Conservation (phyloP, 208 protist species). For the Naegleria fowleri region DNA sequence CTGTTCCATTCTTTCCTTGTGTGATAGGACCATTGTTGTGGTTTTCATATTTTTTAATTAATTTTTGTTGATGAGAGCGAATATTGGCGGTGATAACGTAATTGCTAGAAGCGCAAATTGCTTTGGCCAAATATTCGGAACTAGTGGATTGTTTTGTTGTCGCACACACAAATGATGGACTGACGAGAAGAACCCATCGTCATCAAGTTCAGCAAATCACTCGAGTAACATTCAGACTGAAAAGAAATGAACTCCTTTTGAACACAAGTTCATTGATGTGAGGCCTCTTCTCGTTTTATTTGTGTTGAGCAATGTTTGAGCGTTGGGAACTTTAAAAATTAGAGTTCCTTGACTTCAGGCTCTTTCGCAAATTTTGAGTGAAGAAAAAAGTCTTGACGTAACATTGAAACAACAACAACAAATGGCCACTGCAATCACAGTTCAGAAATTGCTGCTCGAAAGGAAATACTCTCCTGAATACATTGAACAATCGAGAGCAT, state of each 20-base stretch:
- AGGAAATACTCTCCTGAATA: neutral
- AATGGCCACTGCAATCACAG: neutral
- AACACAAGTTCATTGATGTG: neutral
- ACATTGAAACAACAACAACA: neutral
- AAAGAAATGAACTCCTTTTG: neutral
- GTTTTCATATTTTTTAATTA: too few relatives aligned
- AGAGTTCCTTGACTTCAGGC: neutral
- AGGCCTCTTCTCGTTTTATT: neutral
- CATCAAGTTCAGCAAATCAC: too few relatives aligned
- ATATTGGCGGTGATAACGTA: too few relatives aligned
- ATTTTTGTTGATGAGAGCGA: too few relatives aligned
- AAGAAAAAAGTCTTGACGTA: neutral
- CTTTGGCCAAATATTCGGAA: too few relatives aligned
- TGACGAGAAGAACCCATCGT: too few relatives aligned
- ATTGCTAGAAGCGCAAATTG: too few relatives aligned
- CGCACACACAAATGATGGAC: too few relatives aligned
- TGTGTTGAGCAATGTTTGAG: too few relatives aligned
- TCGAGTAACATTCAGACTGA: neutral
- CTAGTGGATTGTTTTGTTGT: too few relatives aligned
- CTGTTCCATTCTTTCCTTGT: too few relatives aligned
- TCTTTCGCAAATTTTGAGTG: neutral
- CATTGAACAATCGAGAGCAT: neutral
- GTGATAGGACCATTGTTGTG: too few relatives aligned
- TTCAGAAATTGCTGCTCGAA: neutral
- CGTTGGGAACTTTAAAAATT: neutral